Conservation (phyloP, 148 eudicot species). For the Pharnaceum exiguum region DNA sequence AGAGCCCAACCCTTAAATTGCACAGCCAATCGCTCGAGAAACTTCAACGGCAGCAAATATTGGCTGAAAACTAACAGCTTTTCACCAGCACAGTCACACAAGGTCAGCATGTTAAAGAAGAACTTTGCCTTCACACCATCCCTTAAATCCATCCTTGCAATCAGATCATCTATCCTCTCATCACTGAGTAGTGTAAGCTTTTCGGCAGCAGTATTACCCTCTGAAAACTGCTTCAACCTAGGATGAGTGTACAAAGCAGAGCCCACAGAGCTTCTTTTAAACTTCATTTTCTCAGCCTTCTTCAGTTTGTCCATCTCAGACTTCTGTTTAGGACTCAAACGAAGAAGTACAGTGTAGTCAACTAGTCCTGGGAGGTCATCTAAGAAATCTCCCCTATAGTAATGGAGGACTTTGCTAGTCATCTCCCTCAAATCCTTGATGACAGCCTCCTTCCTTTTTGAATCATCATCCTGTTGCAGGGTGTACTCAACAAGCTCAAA, state of each 20-base stretch:
- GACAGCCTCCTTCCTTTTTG: constrained; percentile 50
- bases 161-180: constrained; percentile 43
- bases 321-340: constrained; percentile 51
- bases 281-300: constrained; percentile 39
- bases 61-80: constrained; percentile 84
- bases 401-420: constrained; percentile 80
- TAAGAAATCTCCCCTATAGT: constrained; percentile 78
- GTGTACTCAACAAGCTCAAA: constrained; percentile 74
- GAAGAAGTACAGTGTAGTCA: constrained; percentile 70
- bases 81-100: constrained; percentile 69
- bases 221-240: constrained; percentile 38
- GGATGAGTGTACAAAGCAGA: constrained; percentile 78
- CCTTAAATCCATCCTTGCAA: constrained; percentile 46
- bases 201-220: constrained; percentile 35
- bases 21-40: constrained; percentile 51
- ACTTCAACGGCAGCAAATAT: constrained; percentile 69
- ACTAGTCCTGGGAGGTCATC: constrained; percentile 88
- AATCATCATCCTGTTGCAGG: constrained; percentile 61
- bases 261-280: constrained; percentile 59
- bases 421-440: constrained; percentile 77
- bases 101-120: constrained; percentile 49
- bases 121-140: constrained; percentile 88
- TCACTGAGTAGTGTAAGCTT: constrained; percentile 31
- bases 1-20: constrained; percentile 48
- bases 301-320: constrained; percentile 45